Percentiles rank a stretch among this genome's conserved stretches.
These are phyloP conservation scores for Paramecium octaurelia DNA, from an alignment of 73 alveolate genomes.

Conservation along the genomic window DNA sequence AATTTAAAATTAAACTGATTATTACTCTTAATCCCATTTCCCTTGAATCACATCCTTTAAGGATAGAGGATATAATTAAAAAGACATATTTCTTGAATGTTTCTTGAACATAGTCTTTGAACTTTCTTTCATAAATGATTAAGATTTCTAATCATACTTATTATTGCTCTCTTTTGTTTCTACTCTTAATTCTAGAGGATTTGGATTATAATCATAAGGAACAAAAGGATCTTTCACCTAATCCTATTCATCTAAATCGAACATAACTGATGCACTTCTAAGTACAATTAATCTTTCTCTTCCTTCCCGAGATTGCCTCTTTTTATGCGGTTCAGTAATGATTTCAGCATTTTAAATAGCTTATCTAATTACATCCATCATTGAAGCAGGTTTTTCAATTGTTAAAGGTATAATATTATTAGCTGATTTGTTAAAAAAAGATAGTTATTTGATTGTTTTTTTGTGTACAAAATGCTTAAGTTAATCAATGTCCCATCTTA, in stretches of 20 bases:
- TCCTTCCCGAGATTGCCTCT: neutral
- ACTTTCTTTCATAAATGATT: neutral
- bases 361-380: conserved; percentile 21
- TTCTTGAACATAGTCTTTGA: neutral
- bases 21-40: neutral
- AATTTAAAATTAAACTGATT: neutral
- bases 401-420: neutral
- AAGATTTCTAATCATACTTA: neutral
- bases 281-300: conserved; percentile 19
- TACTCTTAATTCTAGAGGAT: conserved; percentile 3
- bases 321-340: neutral
- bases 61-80: conserved; percentile 31
- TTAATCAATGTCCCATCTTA: neutral
- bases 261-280: conserved; percentile 28
- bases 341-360: neutral
- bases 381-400: neutral
- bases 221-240: neutral
- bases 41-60: neutral
- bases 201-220: neutral
- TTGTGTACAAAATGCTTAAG: neutral
- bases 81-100: neutral
- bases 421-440: neutral
- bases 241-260: conserved; percentile 10
- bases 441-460: neutral
- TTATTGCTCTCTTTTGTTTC: neutral